Percentiles rank a stretch among this genome's conserved stretches.
Evolutionary conservation across 2,329 filamentous ascomycete species (phyloP).

Genomic region (Dactylonectria estremocensis): DNA sequence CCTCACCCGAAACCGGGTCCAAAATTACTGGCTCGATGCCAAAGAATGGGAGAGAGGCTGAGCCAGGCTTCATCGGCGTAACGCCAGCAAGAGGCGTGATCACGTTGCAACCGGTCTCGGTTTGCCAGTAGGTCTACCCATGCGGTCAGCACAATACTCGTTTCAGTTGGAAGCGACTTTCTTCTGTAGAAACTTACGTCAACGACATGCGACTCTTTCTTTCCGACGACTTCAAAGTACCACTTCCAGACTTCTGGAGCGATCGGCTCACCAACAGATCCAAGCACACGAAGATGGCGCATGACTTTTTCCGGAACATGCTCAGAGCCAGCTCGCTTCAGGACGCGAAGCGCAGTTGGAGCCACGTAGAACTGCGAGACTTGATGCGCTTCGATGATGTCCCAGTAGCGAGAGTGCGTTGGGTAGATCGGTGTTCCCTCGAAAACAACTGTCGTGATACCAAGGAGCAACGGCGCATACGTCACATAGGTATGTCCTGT

Average conservation of each 20-base stretch:
- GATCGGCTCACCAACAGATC: slow-evolving; percentile 94
- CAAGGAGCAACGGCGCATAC: slow-evolving; percentile 91
- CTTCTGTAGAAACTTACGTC: slow-evolving; percentile 75
- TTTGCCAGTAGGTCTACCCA: slow-evolving; percentile 97
- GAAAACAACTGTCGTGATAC: slow-evolving; percentile 92
- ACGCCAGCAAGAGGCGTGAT: slow-evolving; percentile 92
- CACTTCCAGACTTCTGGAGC: slow-evolving; percentile 99
- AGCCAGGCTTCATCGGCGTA: slow-evolving; percentile 93
- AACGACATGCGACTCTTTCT: slow-evolving; percentile 88
- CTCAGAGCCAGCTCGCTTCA: slow-evolving; percentile 92
- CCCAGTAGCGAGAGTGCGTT: slow-evolving; percentile 95
- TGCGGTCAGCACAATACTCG: not conserved
- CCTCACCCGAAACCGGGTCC: slow-evolving; percentile 90
- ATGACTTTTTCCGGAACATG: slow-evolving; percentile 79
- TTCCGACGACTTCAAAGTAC: slow-evolving; percentile 93
- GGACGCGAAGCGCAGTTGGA: slow-evolving; percentile 86
- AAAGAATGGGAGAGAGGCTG: slow-evolving; percentile 94
- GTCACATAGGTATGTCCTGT: slow-evolving; percentile 97
- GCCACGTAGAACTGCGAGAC: slow-evolving; percentile 98
- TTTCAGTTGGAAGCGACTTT: rapidly evolving
- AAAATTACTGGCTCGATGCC: slow-evolving; percentile 95
- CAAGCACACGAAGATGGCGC: slow-evolving; percentile 86
- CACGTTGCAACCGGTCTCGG: slow-evolving; percentile 93
- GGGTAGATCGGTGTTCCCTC: slow-evolving; percentile 97
- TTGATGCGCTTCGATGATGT: slow-evolving; percentile 90